Percentiles rank a stretch among this genome's conserved stretches.
Evolutionary conservation across 2,329 filamentous ascomycete genomes (phyloP).

Genomic region (Neonectria neomacrospora): DNA sequence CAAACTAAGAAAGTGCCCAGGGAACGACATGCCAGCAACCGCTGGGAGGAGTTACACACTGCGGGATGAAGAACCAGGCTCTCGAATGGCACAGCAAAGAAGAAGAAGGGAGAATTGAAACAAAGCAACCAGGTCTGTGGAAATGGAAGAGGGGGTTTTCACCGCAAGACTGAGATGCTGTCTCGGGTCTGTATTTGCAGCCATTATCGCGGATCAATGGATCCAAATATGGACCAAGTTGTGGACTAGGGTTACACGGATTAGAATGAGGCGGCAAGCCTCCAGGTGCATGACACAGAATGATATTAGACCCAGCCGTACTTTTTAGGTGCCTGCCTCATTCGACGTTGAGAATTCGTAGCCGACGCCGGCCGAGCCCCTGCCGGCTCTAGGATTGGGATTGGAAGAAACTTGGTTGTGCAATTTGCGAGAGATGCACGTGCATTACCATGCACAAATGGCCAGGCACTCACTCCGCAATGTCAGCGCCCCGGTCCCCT

Average conservation of each 20-base stretch:
- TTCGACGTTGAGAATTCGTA: background rate
- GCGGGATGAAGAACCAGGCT: slow-evolving; percentile 1
- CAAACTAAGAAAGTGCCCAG: slow-evolving; percentile 22
- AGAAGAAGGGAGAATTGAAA: background rate
- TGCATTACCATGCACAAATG: slow-evolving; percentile 6
- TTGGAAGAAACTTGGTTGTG: background rate
- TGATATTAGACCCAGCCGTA: background rate
- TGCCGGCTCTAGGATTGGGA: background rate
- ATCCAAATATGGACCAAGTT: background rate
- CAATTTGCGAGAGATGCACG: background rate
- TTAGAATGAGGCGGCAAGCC: background rate
- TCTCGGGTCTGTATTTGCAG: slow-evolving; percentile 2
- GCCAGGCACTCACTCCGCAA: too few species aligned
- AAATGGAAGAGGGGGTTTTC: background rate
- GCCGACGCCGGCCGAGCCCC: too few species aligned
- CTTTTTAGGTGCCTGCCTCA: background rate
- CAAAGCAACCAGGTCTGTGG: background rate
- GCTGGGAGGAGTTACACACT: background rate
- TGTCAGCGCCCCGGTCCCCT: background rate
- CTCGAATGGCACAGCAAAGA: background rate
- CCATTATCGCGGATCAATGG: background rate
- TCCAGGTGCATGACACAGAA: background rate
- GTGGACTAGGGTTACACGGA: background rate
- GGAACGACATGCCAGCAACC: slow-evolving; percentile 13
- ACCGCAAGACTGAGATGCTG: background rate